phyloP scores from a whole-genome alignment of 257 asterid genomes.

The Scutellaria barbata region DNA sequence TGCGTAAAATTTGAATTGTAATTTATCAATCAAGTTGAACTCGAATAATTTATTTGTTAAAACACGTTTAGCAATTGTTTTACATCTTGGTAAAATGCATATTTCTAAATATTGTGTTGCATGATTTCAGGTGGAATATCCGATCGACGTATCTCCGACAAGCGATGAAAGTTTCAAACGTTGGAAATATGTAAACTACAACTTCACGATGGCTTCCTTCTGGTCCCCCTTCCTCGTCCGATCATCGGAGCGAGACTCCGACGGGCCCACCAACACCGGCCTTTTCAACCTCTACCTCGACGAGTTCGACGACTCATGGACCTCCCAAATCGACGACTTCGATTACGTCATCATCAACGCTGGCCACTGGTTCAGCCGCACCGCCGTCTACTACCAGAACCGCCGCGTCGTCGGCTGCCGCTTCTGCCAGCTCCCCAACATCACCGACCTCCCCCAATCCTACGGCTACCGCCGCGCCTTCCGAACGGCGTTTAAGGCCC shows the following conservation, averaged over 20 bases:
- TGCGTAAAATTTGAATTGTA: too few relatives aligned
- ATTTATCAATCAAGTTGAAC: too few relatives aligned
- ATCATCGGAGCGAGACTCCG: constrained; percentile 43
- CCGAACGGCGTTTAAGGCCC: constrained; percentile 44
- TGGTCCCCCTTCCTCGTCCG: constrained; percentile 65
- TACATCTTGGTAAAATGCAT: too few relatives aligned
- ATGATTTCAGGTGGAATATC: constrained; percentile 57
- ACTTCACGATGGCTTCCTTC: constrained; percentile 56
- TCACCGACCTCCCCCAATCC: constrained; percentile 38
- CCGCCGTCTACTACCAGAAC: constrained; percentile 46
- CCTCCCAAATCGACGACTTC: constrained; percentile 48
- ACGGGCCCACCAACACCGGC: constrained; percentile 45
- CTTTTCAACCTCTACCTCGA: constrained; percentile 64
- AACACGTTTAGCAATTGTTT: too few relatives aligned
- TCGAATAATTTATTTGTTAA: too few relatives aligned
- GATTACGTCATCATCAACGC: constrained; percentile 62
- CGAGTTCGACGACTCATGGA: constrained; percentile 60
- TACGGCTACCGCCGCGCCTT: constrained; percentile 57
- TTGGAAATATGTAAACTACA: constrained; percentile 50
- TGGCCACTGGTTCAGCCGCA: constrained; percentile 71
- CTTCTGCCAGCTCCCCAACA: constrained; percentile 48
- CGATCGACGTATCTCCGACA: constrained; percentile 52
- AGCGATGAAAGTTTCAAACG: constrained; percentile 50
- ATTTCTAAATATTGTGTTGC: neutral
- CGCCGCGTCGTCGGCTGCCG: constrained; percentile 51